phyloP scores from a whole-genome alignment of 768 basidiomycete species.

The Pleurotus cornucopiae region DNA sequence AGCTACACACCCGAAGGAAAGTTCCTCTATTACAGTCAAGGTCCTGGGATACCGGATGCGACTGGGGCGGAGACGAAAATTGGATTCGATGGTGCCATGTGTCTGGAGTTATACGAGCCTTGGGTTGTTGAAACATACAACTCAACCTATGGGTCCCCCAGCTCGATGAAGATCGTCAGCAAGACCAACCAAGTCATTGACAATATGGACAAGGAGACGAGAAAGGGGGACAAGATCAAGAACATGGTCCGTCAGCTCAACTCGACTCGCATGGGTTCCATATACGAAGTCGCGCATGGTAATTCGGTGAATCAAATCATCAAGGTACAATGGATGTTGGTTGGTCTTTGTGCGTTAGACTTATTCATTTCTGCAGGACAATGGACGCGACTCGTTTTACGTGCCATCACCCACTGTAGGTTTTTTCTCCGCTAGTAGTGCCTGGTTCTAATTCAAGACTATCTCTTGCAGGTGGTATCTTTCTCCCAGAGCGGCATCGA shows the following conservation, averaged over 20 bases:
- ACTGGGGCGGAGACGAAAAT: slow-evolving; percentile 8
- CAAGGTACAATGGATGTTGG: slow-evolving; percentile 18
- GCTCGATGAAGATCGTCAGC: slow-evolving; percentile 25
- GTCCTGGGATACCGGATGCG: slow-evolving; percentile 4
- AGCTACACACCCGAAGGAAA: slow-evolving; percentile 18
- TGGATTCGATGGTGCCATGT: slow-evolving; percentile 14
- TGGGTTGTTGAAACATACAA: slow-evolving; percentile 15
- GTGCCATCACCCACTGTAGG: slow-evolving; percentile 37
- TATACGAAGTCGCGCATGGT: slow-evolving; percentile 28
- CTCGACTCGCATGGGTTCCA: slow-evolving; percentile 21
- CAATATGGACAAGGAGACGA: slow-evolving; percentile 17
- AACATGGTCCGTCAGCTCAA: slow-evolving; percentile 22
- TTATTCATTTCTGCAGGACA: slow-evolving; percentile 22
- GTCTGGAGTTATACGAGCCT: slow-evolving; percentile 14
- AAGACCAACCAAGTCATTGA: slow-evolving; percentile 23
- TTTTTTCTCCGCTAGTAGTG: background rate
- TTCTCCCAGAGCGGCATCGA: slow-evolving; percentile 26
- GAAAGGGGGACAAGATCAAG: slow-evolving; percentile 14
- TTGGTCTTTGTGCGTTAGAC: background rate
- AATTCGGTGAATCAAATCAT: slow-evolving; percentile 34
- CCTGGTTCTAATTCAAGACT: background rate
- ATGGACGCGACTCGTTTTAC: slow-evolving; percentile 32
- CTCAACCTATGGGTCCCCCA: slow-evolving; percentile 24
- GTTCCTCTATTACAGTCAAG: slow-evolving; percentile 14
- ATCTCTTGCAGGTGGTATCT: slow-evolving; percentile 26